Base-by-base conservation (phyloP, 306 rosid species). In the Quercus suber region DNA sequence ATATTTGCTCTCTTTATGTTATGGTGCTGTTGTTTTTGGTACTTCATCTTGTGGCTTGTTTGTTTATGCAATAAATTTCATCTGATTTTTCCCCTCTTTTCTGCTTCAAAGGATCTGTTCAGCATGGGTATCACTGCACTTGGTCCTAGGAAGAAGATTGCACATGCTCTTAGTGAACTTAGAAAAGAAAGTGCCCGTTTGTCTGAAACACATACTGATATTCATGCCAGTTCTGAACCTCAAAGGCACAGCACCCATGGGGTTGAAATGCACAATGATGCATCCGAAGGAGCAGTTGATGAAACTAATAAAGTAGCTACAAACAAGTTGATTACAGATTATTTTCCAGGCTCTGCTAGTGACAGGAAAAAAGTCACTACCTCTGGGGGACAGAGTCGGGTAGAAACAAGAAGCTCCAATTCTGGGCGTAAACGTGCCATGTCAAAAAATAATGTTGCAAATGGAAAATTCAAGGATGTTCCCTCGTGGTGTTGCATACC, bases 81-180 rank as follows among this genome's bases (percentile, higher is more conserved):
- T 56, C 64, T 76, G 18, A 58, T 23, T 58, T 25, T 28, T 25
- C 5, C 13, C 73, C 55, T 25, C 23, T 52, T 61, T 71, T 70
- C 67, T 60, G 73, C 21, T 79, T 30, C 77, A 70, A 80, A 94
- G 99, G 99, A 94, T 86, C 92, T 94, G 60, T 68, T 89, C 21
- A 79, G 82, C 80, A 89, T 94, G 78, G 97, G 99, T 56, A 82
- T 94, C 70, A 78, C 89, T 68, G 92, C 95, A 67, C 92, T 94
- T 79, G 99, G 99, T 68, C 97, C 99, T 19, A 89, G 97, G 65
- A 94, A 91, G 88, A 92, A 92, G 89, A 91, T 94, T 79, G 81
- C 80, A 27, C 95, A 79, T 78, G 92, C 92, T 19, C 76, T 94
- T 53, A 76, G 81, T 72, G 92, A 88, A 75, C 93, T 88, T 79